phyloP scores from a whole-genome alignment of 306 rosid species.

The Alnus glutinosa region DNA sequence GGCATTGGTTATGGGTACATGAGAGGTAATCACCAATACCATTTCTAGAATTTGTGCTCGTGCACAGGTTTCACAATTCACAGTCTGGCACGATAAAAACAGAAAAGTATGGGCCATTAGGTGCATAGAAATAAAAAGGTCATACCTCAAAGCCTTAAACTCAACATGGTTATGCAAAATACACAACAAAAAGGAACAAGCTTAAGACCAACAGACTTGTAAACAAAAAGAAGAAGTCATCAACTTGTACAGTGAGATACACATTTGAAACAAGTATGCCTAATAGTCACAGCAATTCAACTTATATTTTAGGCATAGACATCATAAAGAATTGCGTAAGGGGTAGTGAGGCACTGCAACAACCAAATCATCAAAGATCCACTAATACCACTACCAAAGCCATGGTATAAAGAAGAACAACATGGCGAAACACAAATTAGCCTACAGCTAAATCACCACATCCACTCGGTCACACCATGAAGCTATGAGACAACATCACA shows the following conservation, averaged over 20 bases:
- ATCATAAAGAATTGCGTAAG: background rate
- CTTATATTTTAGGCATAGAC: background rate
- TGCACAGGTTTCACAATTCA: background rate
- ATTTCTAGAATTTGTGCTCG: background rate
- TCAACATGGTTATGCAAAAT: background rate
- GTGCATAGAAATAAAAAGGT: background rate
- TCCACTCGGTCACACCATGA: background rate
- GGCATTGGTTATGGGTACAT: background rate
- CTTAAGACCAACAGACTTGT: background rate
- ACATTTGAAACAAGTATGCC: background rate
- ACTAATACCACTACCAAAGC: background rate
- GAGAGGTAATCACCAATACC: constrained; percentile 1
- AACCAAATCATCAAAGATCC: background rate
- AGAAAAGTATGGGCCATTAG: background rate
- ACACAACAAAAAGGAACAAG: background rate
- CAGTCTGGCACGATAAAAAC: too few species aligned
- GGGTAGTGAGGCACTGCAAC: background rate
- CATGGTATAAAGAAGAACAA: background rate
- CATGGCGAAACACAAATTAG: background rate
- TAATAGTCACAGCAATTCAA: background rate
- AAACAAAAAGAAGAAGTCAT: background rate
- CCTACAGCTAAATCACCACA: background rate
- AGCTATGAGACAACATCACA: background rate
- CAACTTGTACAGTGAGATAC: background rate
- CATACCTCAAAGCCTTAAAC: background rate